phyloP scores from a whole-genome alignment of 164 flowering plant species.

The Vitis cinerea region DNA sequence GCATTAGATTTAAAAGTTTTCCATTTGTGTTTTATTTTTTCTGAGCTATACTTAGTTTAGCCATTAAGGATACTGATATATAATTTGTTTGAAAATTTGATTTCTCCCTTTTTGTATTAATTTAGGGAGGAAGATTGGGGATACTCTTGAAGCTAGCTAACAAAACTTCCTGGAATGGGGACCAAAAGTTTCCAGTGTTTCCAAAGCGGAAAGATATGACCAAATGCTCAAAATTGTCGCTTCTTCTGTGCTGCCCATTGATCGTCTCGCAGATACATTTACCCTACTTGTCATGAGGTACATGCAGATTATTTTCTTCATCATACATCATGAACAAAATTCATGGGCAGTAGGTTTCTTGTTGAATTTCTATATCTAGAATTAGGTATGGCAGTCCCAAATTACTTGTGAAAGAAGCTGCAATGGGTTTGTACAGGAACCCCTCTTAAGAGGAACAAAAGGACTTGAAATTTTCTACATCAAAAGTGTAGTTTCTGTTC shows the following conservation, averaged over 20 bases:
- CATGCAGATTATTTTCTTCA: not conserved
- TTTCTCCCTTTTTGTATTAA: not conserved
- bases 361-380: not conserved
- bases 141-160: not conserved
- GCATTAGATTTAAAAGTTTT: not conserved
- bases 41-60: not conserved
- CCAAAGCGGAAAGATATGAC: not conserved
- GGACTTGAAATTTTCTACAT: not conserved
- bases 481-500: not conserved
- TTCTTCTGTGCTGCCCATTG: not conserved
- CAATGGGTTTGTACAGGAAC: slow-evolving; percentile 1
- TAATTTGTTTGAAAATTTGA: not conserved
- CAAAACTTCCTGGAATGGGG: not conserved
- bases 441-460: not conserved
- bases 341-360: not conserved
- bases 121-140: not conserved
- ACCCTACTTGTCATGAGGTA: not conserved
- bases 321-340: not conserved
- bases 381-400: not conserved
- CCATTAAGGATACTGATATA: not conserved
- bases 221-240: not conserved
- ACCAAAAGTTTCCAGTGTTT: not conserved
- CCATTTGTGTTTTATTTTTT: not conserved
- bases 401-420: not conserved
- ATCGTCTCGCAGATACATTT: not conserved